Base-by-base conservation (phyloP, 1,284 basidiomycete genomes). In the Meira nashicola region DNA sequence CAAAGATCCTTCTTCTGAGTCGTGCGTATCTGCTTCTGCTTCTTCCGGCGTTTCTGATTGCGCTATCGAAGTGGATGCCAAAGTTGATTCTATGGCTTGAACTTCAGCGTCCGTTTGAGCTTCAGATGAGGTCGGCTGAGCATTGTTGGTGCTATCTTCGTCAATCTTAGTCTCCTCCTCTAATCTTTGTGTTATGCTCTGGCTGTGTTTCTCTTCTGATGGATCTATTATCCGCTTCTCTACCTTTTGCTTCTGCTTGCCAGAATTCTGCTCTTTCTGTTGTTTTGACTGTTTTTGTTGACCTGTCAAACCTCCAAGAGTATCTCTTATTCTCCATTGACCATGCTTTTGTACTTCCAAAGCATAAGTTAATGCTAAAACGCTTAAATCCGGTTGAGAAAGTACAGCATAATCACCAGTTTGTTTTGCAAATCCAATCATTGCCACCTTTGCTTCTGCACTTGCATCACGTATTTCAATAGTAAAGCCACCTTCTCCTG, bases 321-420 rank as follows among this genome's bases (percentile, higher is more conserved):
- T 75, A 47, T 82, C 81, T 59, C 83, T 81, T 50, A 83, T 81
- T 54, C 82, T 67, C 77, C 77, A 76, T n/a, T 68, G 75, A 0
- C 83, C 83, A 65, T 83, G 84, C 64, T 80, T 80, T 58, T 80
- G 80, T 57, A 83, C 84, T 80, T 86, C 87, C 58, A 93, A 81
- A 48, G 87, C 85, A 76, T 90, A 88, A 0, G 92, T 91, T 67
- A 98, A 82, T 0, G 95, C 95, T 48, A 98, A 81, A 41, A 98
- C 87, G 66, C 89, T 87, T 59, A 98, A 79, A 86, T 99, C 95
- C 15, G 93, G 85, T 72, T 87, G 84, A 9, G 92, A 96, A 37
- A 99, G 83, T 48, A 94, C 94, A 39, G 90, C 83, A 76, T 92
- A 94, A 80, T 98, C 95, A 80, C 95, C 95, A 0, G 94, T 96